phyloP scores from a whole-genome alignment of 2,329 filamentous ascomycete genomes.

The Apiospora phragmitis region DNA sequence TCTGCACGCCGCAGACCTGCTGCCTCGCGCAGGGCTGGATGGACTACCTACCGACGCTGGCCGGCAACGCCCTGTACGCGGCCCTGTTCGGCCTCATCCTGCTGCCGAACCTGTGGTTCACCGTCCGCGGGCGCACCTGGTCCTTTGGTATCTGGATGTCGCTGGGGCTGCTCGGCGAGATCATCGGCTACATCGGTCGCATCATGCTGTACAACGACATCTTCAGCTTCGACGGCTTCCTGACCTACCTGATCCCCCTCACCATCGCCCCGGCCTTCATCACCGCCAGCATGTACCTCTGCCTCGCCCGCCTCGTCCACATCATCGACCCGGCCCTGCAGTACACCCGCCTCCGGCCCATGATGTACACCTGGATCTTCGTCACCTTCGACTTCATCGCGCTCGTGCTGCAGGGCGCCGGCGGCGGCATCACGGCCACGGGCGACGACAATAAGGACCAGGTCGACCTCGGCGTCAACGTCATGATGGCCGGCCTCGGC shows the following conservation, averaged over 20 bases:
- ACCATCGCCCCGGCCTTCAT: constrained; percentile 57
- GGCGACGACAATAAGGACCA: constrained; percentile 44
- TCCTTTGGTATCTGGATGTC: constrained; percentile 54
- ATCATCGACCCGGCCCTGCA: constrained; percentile 24
- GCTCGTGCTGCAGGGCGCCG: constrained; percentile 45
- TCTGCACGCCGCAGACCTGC: constrained; percentile 12
- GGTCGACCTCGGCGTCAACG: constrained; percentile 39
- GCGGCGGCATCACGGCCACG: constrained; percentile 42
- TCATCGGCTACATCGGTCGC: constrained; percentile 63
- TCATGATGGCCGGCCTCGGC: constrained; percentile 54
- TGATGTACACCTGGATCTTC: constrained; percentile 29
- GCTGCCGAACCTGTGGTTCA: constrained; percentile 43
- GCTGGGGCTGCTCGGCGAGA: constrained; percentile 55
- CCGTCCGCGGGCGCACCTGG: constrained; percentile 47
- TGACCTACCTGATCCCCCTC: constrained; percentile 65
- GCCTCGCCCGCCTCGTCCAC: constrained; percentile 50
- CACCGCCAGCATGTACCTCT: constrained; percentile 67
- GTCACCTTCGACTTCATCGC: constrained; percentile 45
- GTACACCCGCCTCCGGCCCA: constrained; percentile 25
- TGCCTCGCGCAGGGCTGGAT: constrained; percentile 3
- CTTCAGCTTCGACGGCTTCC: constrained; percentile 59
- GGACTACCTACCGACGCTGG: constrained; percentile 45
- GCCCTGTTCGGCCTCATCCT: constrained; percentile 47
- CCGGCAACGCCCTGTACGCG: constrained; percentile 43
- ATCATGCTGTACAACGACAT: constrained; percentile 58